Evolutionary conservation across 768 basidiomycete genomes (phyloP), one percentile per base, ranked within the genome.

Genomic region (Mycena venus): DNA sequence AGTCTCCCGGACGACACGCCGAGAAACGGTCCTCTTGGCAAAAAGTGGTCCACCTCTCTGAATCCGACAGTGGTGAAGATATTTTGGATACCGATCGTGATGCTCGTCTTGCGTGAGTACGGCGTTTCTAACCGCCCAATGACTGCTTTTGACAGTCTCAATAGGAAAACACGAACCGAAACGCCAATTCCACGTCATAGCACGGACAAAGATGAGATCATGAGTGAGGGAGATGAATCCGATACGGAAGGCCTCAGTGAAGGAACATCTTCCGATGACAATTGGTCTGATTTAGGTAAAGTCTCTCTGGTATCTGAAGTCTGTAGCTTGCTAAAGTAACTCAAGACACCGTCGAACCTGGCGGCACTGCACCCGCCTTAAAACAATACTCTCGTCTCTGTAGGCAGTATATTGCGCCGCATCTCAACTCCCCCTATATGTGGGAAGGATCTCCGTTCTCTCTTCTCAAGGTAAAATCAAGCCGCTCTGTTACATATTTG

Each of bases 151-250:
- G 67, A 62, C 32, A 32, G 70, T 17, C 40, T 56, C 19, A 17
- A 49, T 75, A 92, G 92, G 61, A 86, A 85, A 76, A 90, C 89
- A 9, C 91, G 93, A 27, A 86, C 90, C 14, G 80, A 82, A 31
- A 86, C 87, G 5, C 88, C 87, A 7, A 73, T 84, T 27, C 73
- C 83, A 56, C 83, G 84, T 14, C 74, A 87, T 29, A 88, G 89
- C 8, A 88, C 86, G 25, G 84, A 91, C 62, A 83, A 84, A 19
- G 89, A 90, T 9, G 89, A 87, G 21, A 87, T 85, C 65, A 86
- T 92, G 78, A 90, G 90, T 11, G 93, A 91, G 61, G 91, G 90
- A 4, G 95, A 95, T 75, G 95, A 96, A 81, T 96, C 95, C 3
- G 95, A 96, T 76, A 85, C 94, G 75, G 91, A 90, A 27, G 93